Evolutionary conservation across 129 eudicot species (phyloP).

Genomic region (Escallonia rubra): DNA sequence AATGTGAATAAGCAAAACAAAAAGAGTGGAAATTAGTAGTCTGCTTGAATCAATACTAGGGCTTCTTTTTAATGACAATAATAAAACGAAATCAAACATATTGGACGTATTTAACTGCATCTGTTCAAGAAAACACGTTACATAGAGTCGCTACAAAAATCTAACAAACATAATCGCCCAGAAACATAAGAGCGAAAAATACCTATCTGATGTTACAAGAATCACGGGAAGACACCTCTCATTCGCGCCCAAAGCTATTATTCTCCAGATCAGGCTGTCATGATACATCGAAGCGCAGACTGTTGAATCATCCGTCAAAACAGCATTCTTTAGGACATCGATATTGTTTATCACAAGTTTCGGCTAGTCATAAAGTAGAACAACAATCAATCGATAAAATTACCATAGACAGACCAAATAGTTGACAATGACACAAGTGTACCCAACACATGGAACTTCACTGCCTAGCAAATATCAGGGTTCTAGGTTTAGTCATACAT

Average conservation of each 20-base stretch:
- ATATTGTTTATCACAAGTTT: conserved; percentile 90
- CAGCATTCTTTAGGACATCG: conserved; percentile 70
- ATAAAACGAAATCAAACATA: not conserved
- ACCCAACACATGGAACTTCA: no score
- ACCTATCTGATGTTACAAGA: conserved; percentile 90
- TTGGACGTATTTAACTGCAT: not conserved
- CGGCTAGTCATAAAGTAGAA: conserved; percentile 44
- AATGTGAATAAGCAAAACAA: no score
- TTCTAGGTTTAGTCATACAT: not conserved
- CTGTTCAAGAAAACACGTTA: conserved; percentile 4
- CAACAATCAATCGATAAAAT: conserved; percentile 9
- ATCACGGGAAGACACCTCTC: conserved; percentile 79
- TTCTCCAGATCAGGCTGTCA: conserved; percentile 92
- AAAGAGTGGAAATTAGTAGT: no score
- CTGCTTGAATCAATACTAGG: not conserved
- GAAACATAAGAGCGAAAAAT: conserved; percentile 15
- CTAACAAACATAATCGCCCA: not conserved
- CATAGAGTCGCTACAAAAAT: not conserved
- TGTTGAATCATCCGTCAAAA: conserved; percentile 51
- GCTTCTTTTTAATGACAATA: not conserved
- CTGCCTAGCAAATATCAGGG: no score
- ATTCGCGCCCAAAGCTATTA: conserved; percentile 85
- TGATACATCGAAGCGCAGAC: conserved; percentile 77
- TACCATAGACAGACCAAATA: conserved; percentile 5
- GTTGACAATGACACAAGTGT: no score